phyloP scores from a whole-genome alignment of 805 yeast genomes.

The Schwanniomyces occidentalis region DNA sequence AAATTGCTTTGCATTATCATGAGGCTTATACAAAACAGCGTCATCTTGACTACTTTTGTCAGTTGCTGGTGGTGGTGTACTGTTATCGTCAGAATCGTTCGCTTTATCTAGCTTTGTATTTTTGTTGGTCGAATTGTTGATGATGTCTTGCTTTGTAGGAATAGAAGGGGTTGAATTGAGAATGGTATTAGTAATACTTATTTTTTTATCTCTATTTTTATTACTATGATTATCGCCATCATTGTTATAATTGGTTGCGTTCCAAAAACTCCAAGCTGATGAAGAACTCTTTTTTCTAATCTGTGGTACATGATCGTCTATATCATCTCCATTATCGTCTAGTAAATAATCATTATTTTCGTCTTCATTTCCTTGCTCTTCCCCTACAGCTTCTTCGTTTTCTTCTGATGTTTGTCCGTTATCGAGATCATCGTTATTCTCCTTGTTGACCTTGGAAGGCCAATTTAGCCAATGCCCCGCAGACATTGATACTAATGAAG shows the following conservation, averaged over 20 bases:
- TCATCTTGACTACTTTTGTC: conserved; percentile 25
- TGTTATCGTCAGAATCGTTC: conserved; percentile 9
- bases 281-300: conserved; percentile 22
- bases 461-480: conserved; percentile 30
- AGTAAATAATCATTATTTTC: conserved; percentile 14
- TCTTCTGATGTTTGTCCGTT: conserved; percentile 7
- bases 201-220: conserved; percentile 11
- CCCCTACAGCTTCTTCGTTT: conserved; percentile 4
- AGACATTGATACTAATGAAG: conserved; percentile 24
- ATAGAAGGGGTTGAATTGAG: conserved; percentile 31
- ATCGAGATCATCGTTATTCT: conserved; percentile 5
- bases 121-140: conserved; percentile 4
- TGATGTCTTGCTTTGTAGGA: conserved; percentile 18
- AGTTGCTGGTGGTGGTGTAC: conserved; percentile 9
- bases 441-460: conserved; percentile 12
- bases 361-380: conserved; percentile 4
- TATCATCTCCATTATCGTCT: conserved; percentile 31
- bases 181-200: conserved; percentile 28
- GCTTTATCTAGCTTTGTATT: conserved; percentile 10
- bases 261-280: conserved; percentile 41
- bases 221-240: conserved; percentile 9
- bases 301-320: conserved; percentile 28
- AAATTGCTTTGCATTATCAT: conserved; percentile 39
- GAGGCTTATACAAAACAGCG: conserved; percentile 47
- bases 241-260: conserved; percentile 10